phyloP scores from a whole-genome alignment of 495 filamentous ascomycete species.

The Xylaria acuta region DNA sequence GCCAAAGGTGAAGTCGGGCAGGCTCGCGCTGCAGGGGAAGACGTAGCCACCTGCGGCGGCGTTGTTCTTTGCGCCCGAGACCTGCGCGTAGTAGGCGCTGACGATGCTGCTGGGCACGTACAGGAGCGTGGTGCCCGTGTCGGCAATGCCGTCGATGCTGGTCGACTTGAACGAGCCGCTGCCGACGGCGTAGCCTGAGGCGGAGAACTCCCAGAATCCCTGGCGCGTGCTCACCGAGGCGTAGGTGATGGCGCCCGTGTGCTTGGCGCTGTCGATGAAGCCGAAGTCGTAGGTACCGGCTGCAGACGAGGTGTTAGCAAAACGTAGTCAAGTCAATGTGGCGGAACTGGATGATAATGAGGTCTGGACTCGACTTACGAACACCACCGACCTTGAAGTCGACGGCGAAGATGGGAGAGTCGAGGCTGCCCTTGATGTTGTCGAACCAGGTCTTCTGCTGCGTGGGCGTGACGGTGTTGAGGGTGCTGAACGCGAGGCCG shows the following conservation, averaged over 20 bases:
- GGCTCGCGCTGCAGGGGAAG: constrained; percentile 66
- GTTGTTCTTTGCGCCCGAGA: constrained; percentile 59
- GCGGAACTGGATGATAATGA: not conserved
- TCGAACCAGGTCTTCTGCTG: constrained; percentile 75
- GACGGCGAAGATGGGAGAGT: constrained; percentile 70
- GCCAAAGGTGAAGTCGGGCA: constrained; percentile 68
- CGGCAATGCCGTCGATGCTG: constrained; percentile 60
- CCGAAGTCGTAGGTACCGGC: constrained; percentile 79
- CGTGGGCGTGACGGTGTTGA: constrained; percentile 73
- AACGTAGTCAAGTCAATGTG: not conserved
- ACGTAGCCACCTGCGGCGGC: constrained; percentile 64
- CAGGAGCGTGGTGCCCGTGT: constrained; percentile 78
- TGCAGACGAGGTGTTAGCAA: not conserved
- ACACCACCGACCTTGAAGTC: constrained; percentile 63
- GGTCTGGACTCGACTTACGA: constrained; percentile 35
- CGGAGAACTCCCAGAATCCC: constrained; percentile 77
- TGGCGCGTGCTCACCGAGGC: constrained; percentile 60
- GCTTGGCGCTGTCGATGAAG: constrained; percentile 67
- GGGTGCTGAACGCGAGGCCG: constrained; percentile 71
- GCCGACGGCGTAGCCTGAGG: constrained; percentile 67
- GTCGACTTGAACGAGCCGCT: constrained; percentile 39
- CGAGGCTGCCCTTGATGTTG: constrained; percentile 64
- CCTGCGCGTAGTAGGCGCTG: constrained; percentile 66
- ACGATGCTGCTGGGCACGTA: constrained; percentile 65
- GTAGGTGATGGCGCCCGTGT: constrained; percentile 69